phyloP scores from a whole-genome alignment of 257 asterid species.

The Solanum microdontum region DNA sequence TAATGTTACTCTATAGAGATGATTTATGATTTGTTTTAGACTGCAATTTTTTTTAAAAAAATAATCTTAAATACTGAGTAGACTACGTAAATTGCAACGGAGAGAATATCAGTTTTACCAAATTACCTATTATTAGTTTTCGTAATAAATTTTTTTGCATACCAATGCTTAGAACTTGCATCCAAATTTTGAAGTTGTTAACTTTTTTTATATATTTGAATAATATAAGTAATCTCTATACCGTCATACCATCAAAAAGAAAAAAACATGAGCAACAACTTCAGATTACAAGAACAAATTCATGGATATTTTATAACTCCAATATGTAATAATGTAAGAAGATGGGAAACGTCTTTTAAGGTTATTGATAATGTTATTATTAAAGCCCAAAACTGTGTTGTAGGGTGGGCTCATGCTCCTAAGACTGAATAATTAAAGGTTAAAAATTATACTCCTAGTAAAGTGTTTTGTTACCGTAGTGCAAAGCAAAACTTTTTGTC shows the following conservation, averaged over 20 bases:
- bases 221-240: background rate
- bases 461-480: background rate
- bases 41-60: background rate
- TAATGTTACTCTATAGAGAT: background rate
- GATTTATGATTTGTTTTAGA: background rate
- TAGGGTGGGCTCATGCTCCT: background rate
- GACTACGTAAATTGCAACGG: background rate
- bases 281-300: background rate
- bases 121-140: background rate
- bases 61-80: background rate
- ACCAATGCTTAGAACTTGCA: background rate
- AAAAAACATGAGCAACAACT: background rate
- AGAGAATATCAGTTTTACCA: background rate
- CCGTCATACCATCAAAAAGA: background rate
- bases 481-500: background rate
- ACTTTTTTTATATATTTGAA: background rate
- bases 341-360: background rate
- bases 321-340: background rate
- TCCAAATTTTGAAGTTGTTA: background rate
- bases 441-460: background rate
- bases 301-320: background rate
- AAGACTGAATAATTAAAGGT: background rate
- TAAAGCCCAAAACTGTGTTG: background rate
- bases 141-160: background rate
- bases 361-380: background rate